Conservation (phyloP, 495 filamentous ascomycete genomes). For the Penicillium flavigenum region DNA sequence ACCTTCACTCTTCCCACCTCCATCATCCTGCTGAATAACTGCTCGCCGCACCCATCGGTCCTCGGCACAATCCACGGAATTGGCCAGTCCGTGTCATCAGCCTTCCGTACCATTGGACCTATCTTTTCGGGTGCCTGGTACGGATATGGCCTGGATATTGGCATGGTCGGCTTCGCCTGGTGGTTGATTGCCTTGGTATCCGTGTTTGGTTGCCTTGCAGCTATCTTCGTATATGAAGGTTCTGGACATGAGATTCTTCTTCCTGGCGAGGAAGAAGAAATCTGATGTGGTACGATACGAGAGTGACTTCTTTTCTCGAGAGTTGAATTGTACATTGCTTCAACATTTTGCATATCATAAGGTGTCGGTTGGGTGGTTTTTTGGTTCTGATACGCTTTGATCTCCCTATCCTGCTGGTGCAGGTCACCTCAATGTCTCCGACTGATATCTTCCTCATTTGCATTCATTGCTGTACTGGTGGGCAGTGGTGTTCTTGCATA, state of each 20-base stretch:
- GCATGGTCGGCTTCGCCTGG: conserved; percentile 74
- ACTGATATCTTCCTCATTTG: not conserved
- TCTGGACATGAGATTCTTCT: conserved; percentile 69
- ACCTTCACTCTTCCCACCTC: conserved; percentile 79
- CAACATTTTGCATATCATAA: conserved; percentile 28
- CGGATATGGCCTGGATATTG: conserved; percentile 65
- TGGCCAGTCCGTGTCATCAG: conserved; percentile 69
- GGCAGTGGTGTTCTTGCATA: not conserved
- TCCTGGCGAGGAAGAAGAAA: conserved; percentile 64
- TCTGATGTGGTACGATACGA: conserved; percentile 23
- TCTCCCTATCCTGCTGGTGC: conserved; percentile 1
- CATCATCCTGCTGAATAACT: conserved; percentile 81
- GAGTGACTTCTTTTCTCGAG: conserved; percentile 4
- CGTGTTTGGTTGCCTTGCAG: conserved; percentile 57
- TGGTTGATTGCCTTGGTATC: conserved; percentile 69
- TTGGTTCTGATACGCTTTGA: conserved; percentile 6
- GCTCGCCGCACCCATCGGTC: conserved; percentile 75
- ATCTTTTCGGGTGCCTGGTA: conserved; percentile 69
- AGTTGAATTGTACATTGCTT: conserved; percentile 28
- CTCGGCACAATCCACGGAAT: conserved; percentile 82
- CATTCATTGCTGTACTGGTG: not conserved
- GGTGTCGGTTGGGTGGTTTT: conserved; percentile 23
- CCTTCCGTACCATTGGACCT: conserved; percentile 73
- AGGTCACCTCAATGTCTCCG: not conserved
- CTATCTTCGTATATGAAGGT: conserved; percentile 70